Evolutionary conservation across 768 basidiomycete species (phyloP), one percentile per base, ranked within the genome.

Genomic region (Naematelia aurantialba): DNA sequence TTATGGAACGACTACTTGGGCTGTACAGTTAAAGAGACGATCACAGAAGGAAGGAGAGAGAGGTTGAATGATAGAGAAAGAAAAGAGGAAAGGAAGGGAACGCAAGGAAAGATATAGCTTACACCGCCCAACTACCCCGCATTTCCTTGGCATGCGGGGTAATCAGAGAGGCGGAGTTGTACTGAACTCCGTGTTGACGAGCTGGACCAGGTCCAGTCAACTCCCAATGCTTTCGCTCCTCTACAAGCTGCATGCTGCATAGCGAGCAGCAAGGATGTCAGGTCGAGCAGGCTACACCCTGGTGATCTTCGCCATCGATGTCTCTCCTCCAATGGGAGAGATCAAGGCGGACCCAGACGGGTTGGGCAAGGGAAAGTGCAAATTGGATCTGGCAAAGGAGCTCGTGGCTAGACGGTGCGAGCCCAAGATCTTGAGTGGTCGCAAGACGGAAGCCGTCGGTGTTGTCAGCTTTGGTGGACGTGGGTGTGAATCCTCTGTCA

Each of bases 361-460:
- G 68, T 77, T 31, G 79, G 79, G 46, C 78, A 80, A 13, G 78
- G 81, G 34, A 39, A 85, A 87, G 78, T 84, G 88, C 5, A 87
- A 89, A 73, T 81, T 98, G 26, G 84, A 89, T 68, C 87, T 88
- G 83, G 82, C 83, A 0, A 81, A 94, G 46, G 88, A 91, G 70
- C 96, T 87, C 70, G 89, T 89, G 14, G 90, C 89, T 74, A 82
- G 91, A 64, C 91, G 91, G 76, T 83, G 93, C 30, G 90, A 94
- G 72, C 89, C 93, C 61, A 91, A 94, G 93, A 91, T 97, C 65
- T 91, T 86, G 72, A 85, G 88, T 65, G 89, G 87, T 13, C 82
- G 93, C 44, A 96, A 94, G 80, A 97, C 93, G 10, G 93, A 94
- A 71, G 86, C 90, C 71, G 90, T 91, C 72, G 89, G 91, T n/a